Percentiles rank a stretch among this genome's conserved stretches.
These are phyloP conservation scores for Colletotrichum gigasporum DNA, from an alignment of 2,329 filamentous ascomycete species.

Conservation along the genomic window DNA sequence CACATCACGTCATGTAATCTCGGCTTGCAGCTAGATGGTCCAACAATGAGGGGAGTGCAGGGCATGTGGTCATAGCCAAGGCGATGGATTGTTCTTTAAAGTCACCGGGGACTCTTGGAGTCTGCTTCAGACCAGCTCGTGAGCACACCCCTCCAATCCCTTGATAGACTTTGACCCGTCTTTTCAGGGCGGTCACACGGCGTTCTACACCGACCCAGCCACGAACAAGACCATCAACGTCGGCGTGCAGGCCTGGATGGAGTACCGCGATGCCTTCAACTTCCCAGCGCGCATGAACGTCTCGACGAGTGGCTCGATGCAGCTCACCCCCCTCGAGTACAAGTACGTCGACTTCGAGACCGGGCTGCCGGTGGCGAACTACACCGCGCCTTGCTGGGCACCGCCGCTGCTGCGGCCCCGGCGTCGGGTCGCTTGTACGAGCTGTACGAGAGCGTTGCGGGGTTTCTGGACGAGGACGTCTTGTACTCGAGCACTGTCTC, in stretches of 20 bases:
- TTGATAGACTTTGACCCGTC: neutral
- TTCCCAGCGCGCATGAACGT: constrained; percentile 44
- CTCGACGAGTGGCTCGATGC: constrained; percentile 40
- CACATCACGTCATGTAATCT: too few relatives aligned
- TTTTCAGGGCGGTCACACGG: constrained; percentile 42
- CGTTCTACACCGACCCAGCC: constrained; percentile 40
- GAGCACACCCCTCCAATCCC: neutral
- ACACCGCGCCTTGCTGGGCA: constrained; percentile 37
- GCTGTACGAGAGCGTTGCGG: constrained; percentile 32
- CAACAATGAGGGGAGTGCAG: too few relatives aligned
- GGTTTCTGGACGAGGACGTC: constrained; percentile 33
- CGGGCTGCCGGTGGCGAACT: constrained; percentile 42
- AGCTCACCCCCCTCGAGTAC: constrained; percentile 27
- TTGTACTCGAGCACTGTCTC: constrained; percentile 36
- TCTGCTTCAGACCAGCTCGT: too few relatives aligned
- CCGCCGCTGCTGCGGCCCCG: constrained; percentile 32
- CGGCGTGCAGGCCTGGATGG: constrained; percentile 36
- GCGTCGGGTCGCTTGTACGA: constrained; percentile 34
- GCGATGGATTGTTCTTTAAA: too few relatives aligned
- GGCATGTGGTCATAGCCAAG: too few relatives aligned
- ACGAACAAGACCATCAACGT: constrained; percentile 34
- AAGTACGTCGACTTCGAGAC: constrained; percentile 47
- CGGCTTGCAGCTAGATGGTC: too few relatives aligned
- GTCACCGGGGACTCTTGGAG: too few relatives aligned
- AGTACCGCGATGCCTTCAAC: constrained; percentile 44